These are phyloP conservation scores for Parsonsia alboflavescens DNA, from an alignment of 257 asterid genomes.

Conservation along the genomic window DNA sequence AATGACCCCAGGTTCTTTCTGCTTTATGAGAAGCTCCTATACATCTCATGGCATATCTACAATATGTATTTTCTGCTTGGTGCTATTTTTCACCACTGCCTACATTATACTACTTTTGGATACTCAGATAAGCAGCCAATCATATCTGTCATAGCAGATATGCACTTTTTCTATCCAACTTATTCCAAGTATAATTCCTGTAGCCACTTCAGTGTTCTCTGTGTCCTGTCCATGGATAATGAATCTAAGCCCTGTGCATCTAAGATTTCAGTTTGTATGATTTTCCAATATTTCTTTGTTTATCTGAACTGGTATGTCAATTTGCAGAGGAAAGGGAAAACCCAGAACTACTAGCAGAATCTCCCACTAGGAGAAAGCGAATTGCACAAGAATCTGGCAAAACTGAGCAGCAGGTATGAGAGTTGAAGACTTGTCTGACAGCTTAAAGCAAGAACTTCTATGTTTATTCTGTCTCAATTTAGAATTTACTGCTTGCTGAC, in stretches of 20 bases:
- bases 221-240: background rate
- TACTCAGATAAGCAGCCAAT: background rate
- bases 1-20: conserved; percentile 75
- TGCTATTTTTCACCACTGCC: background rate
- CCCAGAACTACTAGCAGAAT: conserved; percentile 90
- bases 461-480: background rate
- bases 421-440: background rate
- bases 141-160: background rate
- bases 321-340: conserved; percentile 91
- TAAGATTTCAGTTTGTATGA: background rate
- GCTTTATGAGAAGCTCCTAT: background rate
- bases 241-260: background rate
- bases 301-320: conserved; percentile 16
- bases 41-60: background rate
- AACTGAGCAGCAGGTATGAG: conserved; percentile 87
- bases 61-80: background rate
- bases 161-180: background rate
- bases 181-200: background rate
- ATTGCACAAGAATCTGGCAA: conserved; percentile 85
- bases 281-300: background rate
- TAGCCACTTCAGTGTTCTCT: background rate
- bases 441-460: background rate
- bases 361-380: conserved; percentile 70
- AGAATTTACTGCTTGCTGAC: background rate
- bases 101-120: background rate